These are phyloP conservation scores for Achaetomium macrosporum DNA, from an alignment of 2,329 filamentous ascomycete genomes.

Conservation along the genomic window DNA sequence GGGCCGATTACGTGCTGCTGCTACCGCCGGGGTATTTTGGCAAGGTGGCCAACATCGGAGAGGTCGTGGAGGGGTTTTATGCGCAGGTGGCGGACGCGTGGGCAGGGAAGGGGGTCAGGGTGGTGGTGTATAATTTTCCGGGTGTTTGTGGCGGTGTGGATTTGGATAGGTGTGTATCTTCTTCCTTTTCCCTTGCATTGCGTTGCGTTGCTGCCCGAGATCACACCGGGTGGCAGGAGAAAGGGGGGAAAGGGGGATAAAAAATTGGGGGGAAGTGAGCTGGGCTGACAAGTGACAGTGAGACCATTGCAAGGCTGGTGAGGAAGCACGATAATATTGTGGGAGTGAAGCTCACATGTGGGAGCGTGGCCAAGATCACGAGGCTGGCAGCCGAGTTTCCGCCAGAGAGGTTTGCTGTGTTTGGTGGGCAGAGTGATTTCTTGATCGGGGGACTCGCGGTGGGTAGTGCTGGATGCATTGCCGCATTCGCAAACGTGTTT, in stretches of 20 bases:
- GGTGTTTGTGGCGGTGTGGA: conserved; percentile 63
- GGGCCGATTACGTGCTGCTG: conserved; percentile 56
- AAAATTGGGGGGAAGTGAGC: too few species aligned
- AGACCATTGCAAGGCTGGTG: conserved; percentile 50
- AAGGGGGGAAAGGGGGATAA: background rate
- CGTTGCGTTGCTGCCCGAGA: background rate
- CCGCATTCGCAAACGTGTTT: conserved; percentile 58
- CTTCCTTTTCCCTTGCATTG: background rate
- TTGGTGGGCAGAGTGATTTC: conserved; percentile 69
- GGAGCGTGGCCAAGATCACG: conserved; percentile 67
- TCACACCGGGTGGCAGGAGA: background rate
- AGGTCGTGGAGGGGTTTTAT: conserved; percentile 55
- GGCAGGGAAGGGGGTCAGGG: conserved; percentile 44
- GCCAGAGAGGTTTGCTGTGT: conserved; percentile 56
- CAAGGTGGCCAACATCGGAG: conserved; percentile 53
- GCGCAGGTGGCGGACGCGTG: conserved; percentile 53
- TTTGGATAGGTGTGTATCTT: conserved; percentile 39
- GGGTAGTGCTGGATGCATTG: conserved; percentile 55
- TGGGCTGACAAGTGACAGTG: conserved; percentile 35
- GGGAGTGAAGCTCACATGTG: conserved; percentile 62
- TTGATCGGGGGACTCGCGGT: conserved; percentile 54
- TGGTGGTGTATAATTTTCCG: conserved; percentile 65
- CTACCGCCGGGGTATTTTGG: conserved; percentile 58
- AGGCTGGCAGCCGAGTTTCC: conserved; percentile 49
- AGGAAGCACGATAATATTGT: conserved; percentile 48